Evolutionary conservation across 148 eudicot genomes (phyloP).

Genomic region (Hydrangea macrophylla): DNA sequence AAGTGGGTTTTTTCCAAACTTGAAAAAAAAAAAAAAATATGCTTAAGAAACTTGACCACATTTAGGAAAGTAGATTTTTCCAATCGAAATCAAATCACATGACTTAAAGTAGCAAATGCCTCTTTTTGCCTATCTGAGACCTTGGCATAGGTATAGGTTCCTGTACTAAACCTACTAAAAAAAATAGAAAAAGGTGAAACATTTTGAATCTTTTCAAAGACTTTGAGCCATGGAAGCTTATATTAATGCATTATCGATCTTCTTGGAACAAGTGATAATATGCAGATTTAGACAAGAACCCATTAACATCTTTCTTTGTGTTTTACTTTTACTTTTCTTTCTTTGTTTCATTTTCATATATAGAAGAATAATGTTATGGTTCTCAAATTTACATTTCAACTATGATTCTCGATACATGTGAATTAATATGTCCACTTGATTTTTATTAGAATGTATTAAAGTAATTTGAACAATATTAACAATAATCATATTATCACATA

Average conservation of each 20-base stretch:
- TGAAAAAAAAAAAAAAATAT: background rate
- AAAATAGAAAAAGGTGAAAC: constrained; percentile 20
- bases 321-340: background rate
- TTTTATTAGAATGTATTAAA: too few species aligned
- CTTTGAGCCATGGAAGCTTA: constrained; percentile 18
- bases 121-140: background rate
- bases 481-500: too few species aligned
- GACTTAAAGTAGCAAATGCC: constrained; percentile 18
- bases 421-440: too few species aligned
- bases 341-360: background rate
- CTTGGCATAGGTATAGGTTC: constrained; percentile 11
- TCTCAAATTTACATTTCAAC: too few species aligned
- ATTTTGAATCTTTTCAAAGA: constrained; percentile 49
- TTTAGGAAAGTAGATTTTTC: constrained; percentile 9
- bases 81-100: constrained; percentile 10
- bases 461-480: too few species aligned
- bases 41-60: constrained; percentile 10
- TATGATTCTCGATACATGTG: too few species aligned
- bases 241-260: constrained; percentile 17
- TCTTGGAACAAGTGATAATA: constrained; percentile 9
- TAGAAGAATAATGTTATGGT: too few species aligned
- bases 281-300: constrained; percentile 26
- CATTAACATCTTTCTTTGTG: constrained; percentile 3
- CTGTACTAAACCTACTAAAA: constrained; percentile 7
- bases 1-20: constrained; percentile 11